A percentile compares a stretch with the other conserved stretches of the same genome.
Conservation (phyloP, 352 stramenopile species). For the Phytophthora agathidicida region DNA sequence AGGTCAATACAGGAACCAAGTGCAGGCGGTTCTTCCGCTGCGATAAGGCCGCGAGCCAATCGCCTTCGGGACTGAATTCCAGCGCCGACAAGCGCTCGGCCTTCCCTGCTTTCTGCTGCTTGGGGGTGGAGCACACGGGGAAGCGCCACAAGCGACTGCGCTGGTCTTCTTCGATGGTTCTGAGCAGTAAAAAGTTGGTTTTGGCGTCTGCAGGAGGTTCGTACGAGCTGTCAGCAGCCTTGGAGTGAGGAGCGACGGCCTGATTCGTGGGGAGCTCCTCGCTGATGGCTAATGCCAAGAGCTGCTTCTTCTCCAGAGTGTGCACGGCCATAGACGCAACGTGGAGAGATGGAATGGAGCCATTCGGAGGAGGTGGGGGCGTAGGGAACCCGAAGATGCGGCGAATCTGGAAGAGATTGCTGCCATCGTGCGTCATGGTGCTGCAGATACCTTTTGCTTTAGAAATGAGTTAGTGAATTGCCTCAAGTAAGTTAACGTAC, state of each 20-base stretch:
- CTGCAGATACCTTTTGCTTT: no score
- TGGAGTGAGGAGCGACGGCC: neutral
- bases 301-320: constrained; percentile 74
- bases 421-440: constrained; percentile 42
- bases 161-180: constrained; percentile 81
- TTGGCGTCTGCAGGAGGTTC: constrained; percentile 31
- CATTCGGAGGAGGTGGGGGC: neutral
- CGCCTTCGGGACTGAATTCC: constrained; percentile 84
- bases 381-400: constrained; percentile 58
- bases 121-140: constrained; percentile 63
- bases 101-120: constrained; percentile 56
- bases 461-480: neutral
- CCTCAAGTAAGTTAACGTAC: constrained; percentile 18
- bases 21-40: constrained; percentile 80
- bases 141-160: constrained; percentile 74
- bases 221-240: neutral
- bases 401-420: constrained; percentile 78
- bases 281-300: constrained; percentile 65
- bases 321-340: constrained; percentile 74
- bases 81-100: constrained; percentile 69
- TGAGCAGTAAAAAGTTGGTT: constrained; percentile 66
- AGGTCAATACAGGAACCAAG: constrained; percentile 66
- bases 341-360: constrained; percentile 23
- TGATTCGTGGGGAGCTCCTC: constrained; percentile 27
- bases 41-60: constrained; percentile 84